These are phyloP conservation scores for Tetramitus jugosus DNA, from an alignment of 208 protist species.

Conservation along the genomic window DNA sequence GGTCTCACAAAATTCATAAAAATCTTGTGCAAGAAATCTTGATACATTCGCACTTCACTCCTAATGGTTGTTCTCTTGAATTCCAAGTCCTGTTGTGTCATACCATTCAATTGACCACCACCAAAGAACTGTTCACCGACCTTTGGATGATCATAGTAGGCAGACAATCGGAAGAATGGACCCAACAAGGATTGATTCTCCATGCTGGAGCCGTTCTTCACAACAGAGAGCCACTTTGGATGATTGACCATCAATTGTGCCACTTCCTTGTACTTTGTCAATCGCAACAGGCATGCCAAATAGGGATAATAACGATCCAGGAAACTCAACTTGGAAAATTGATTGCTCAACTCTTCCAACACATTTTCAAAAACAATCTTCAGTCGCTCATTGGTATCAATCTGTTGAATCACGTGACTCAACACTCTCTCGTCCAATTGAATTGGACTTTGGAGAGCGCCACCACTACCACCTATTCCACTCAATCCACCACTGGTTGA, in stretches of 20 bases:
- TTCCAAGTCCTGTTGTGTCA: neutral
- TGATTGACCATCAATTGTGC: neutral
- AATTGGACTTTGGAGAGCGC: too few species aligned
- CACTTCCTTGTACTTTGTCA: neutral
- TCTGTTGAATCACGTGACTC: too few species aligned
- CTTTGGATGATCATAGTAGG: slow-evolving; percentile 6
- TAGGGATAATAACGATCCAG: too few species aligned
- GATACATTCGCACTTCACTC: neutral
- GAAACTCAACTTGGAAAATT: too few species aligned
- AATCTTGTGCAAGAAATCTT: neutral
- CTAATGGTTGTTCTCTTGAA: neutral
- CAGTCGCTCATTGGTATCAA: too few species aligned
- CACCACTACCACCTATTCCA: too few species aligned
- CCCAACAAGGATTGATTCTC: slow-evolving; percentile 16
- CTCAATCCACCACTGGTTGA: too few species aligned
- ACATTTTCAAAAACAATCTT: too few species aligned
- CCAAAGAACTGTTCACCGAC: slow-evolving; percentile 18
- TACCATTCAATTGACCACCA: neutral
- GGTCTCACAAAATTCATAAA: neutral
- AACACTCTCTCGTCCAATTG: too few species aligned
- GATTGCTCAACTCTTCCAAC: too few species aligned
- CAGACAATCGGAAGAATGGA: slow-evolving; percentile 9
- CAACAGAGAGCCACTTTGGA: neutral
- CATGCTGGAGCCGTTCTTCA: neutral
- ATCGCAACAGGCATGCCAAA: too few species aligned